Conservation (phyloP, 345 rosid genomes). For the Citrus cavaleriei region DNA sequence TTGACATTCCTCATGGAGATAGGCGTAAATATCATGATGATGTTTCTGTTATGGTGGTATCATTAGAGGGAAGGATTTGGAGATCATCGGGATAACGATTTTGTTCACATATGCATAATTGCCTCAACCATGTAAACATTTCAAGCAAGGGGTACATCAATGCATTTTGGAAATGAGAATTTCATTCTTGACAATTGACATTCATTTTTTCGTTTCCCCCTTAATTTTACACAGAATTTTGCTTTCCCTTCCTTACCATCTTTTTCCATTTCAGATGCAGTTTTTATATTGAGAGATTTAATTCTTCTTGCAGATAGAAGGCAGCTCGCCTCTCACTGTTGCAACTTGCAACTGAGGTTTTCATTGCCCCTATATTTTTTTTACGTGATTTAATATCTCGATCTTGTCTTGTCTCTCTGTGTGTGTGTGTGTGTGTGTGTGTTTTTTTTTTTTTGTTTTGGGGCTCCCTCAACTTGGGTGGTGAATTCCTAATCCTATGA, state of each 20-base stretch:
- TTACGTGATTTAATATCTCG: background rate
- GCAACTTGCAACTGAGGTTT: background rate
- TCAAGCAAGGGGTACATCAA: slow-evolving; percentile 32
- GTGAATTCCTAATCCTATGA: too few relatives aligned
- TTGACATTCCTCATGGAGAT: slow-evolving; percentile 92
- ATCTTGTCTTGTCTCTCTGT: too few relatives aligned
- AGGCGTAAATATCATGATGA: slow-evolving; percentile 94
- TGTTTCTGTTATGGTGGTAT: slow-evolving; percentile 96
- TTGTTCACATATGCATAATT: slow-evolving; percentile 19
- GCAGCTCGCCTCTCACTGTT: background rate
- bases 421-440: background rate
- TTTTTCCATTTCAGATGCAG: background rate
- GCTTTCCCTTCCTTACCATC: background rate
- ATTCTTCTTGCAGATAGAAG: slow-evolving; percentile 2
- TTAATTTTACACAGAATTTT: slow-evolving; percentile 2
- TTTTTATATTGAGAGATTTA: background rate
- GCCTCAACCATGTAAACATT: slow-evolving; percentile 28
- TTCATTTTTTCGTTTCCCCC: slow-evolving; percentile 5
- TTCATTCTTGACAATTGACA: slow-evolving; percentile 22
- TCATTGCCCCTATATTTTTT: background rate
- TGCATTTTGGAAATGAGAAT: slow-evolving; percentile 33
- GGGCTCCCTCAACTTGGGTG: too few relatives aligned
- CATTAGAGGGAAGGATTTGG: slow-evolving; percentile 97
- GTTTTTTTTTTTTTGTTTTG: too few relatives aligned
- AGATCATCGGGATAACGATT: slow-evolving; percentile 72